Percentiles rank a stretch among this genome's conserved stretches.
These are phyloP conservation scores for Ceriops decandra DNA, from an alignment of 345 rosid genomes.

Conservation along the genomic window DNA sequence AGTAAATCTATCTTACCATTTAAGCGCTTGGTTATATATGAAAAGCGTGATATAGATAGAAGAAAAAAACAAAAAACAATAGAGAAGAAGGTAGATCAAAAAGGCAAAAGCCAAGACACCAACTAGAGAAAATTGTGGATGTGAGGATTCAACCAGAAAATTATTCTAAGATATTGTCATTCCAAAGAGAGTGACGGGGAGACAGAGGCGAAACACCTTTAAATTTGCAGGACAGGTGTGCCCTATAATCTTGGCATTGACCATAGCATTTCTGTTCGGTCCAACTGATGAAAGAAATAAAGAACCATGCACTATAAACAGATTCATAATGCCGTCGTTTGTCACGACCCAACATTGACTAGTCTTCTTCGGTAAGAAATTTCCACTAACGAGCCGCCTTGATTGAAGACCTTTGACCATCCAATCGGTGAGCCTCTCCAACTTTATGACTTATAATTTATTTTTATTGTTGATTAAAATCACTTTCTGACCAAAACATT, in stretches of 20 bases:
- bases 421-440: not conserved
- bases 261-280: not conserved
- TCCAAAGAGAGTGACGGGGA: not conserved
- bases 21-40: too few species aligned
- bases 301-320: not conserved
- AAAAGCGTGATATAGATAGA: not conserved
- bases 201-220: too few species aligned
- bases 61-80: too few species aligned
- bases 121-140: not conserved
- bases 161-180: not conserved
- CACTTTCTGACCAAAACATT: too few species aligned
- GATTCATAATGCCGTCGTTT: not conserved
- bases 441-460: too few species aligned
- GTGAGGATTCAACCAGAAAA: not conserved
- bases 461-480: too few species aligned
- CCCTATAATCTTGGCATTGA: not conserved
- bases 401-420: slow-evolving; percentile 5
- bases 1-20: too few species aligned
- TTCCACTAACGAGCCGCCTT: slow-evolving; percentile 3
- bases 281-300: not conserved
- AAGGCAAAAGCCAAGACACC: not conserved
- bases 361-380: not conserved
- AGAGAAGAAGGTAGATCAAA: not conserved
- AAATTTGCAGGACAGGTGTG: not conserved
- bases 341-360: slow-evolving; percentile 9